A percentile compares a stretch with the other conserved stretches of the same genome.
These are phyloP conservation scores for Colletotrichum liriopes DNA, from an alignment of 2,329 filamentous ascomycete species.

Conservation along the genomic window DNA sequence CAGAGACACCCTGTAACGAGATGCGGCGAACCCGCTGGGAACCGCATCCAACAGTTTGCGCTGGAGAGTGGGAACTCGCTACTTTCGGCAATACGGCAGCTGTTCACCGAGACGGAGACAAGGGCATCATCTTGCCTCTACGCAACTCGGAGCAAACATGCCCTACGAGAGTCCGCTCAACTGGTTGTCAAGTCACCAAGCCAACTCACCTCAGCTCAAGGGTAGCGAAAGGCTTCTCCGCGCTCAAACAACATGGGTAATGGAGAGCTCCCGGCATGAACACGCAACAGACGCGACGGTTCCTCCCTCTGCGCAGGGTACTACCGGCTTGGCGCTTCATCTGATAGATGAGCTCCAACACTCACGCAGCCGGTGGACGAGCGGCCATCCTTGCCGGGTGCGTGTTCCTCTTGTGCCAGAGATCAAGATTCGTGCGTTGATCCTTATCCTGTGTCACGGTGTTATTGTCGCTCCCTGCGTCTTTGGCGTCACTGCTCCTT, in stretches of 20 bases:
- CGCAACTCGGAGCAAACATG: constrained; percentile 1
- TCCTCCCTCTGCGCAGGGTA: constrained; percentile 39
- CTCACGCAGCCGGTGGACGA: constrained; percentile 18
- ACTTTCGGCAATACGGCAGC: constrained; percentile 2
- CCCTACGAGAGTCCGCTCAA: not conserved
- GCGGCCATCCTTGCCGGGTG: constrained; percentile 31
- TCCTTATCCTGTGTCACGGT: constrained; percentile 16
- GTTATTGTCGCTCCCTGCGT: constrained; percentile 11
- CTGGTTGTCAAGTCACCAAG: not conserved
- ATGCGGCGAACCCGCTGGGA: constrained; percentile 1
- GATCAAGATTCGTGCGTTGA: constrained; percentile 21
- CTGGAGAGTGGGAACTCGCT: not conserved
- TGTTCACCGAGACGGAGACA: constrained; percentile 9
- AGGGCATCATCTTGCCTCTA: constrained; percentile 17
- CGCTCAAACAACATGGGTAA: constrained; percentile 6
- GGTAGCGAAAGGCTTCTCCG: not conserved
- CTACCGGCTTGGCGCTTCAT: constrained; percentile 42
- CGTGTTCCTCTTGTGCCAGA: constrained; percentile 12
- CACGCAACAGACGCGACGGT: constrained; percentile 15
- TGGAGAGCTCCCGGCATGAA: not conserved
- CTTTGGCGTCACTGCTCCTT: constrained; percentile 22
- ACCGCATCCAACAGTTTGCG: constrained; percentile 33
- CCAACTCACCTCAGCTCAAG: not conserved
- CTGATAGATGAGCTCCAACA: constrained; percentile 33
- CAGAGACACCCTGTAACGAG: not conserved